Base-by-base conservation (phyloP, 345 rosid genomes). In the Populus nigra region DNA sequence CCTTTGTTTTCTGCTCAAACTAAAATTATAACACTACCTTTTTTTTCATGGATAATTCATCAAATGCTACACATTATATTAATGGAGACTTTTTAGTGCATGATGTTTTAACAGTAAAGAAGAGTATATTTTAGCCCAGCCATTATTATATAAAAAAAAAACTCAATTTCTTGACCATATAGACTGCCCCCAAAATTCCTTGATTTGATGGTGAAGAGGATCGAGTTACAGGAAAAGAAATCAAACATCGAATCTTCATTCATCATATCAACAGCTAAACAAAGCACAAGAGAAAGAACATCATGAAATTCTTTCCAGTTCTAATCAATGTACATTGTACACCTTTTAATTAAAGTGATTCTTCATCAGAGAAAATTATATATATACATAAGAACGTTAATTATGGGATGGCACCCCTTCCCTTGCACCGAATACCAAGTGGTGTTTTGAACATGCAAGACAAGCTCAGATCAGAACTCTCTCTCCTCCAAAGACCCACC, bases 391-490 rank as follows among this genome's bases (percentile, higher is more conserved):
- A 22, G 57, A 27, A 50, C 11, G 17, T 22, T 12, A 31, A 57
- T 16, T 5, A 18, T 31, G 69, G 62, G 65, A 25, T 77, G 31
- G 70, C 69, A 45, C 69, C 75, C 75, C 47, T 62, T 77, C 43
- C 23, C 68, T 69, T 69, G 70, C 72, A 71, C 70, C 82, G 33
- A 75, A 57, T 65, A n/a, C 18, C 69, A 63, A 63, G 68, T 38
- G 11, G 38, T 29, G 2, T 76, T 69, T 74, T 66, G 55, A 43
- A 25, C 72, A 66, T 68, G 23, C 83, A 79, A 78, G 80, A 81
- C 80, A 76, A 76, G 74, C 43, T 31, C 35, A 68, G 68, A 27
- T 27, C 27, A 71, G 53, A 50, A n/a, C 25, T 33, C 76, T 27
- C 55, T 11, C 39, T 25, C 33, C n/a, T 59, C 49, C 45, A 6